Evolutionary conservation across 441 rosid genomes (phyloP).

Genomic region (Adansonia grandidieri): DNA sequence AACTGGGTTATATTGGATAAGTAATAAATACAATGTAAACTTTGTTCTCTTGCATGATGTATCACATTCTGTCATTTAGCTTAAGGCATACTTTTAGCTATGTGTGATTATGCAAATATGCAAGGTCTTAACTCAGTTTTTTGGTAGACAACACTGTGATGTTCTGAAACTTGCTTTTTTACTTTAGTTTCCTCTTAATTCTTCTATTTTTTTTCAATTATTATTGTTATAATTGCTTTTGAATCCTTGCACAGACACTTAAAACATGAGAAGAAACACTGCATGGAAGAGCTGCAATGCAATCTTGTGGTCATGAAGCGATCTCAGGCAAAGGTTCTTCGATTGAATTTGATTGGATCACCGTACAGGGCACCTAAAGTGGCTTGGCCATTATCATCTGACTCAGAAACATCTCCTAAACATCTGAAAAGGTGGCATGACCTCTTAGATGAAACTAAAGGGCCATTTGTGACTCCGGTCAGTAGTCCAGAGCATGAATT

Average conservation of each 20-base stretch:
- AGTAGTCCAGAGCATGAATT: constrained; percentile 75
- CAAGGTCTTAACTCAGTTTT: constrained; percentile 5
- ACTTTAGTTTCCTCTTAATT: constrained; percentile 1
- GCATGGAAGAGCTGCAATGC: constrained; percentile 63
- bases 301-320: constrained; percentile 66
- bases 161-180: background rate
- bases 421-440: constrained; percentile 33
- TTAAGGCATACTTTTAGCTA: constrained; percentile 15
- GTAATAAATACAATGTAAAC: constrained; percentile 44
- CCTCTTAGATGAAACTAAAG: constrained; percentile 35
- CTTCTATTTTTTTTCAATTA: constrained; percentile 18
- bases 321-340: constrained; percentile 62
- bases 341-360: constrained; percentile 60
- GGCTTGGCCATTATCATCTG: constrained; percentile 32
- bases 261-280: constrained; percentile 59
- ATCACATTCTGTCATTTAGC: constrained; percentile 11
- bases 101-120: background rate
- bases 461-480: constrained; percentile 70
- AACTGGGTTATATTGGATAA: constrained; percentile 73
- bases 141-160: background rate
- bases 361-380: constrained; percentile 43
- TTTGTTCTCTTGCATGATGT: constrained; percentile 9
- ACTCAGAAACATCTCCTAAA: constrained; percentile 32
- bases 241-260: constrained; percentile 46
- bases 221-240: constrained; percentile 24